Base-by-base conservation (phyloP, 306 rosid genomes). In the Lotus japonicus region DNA sequence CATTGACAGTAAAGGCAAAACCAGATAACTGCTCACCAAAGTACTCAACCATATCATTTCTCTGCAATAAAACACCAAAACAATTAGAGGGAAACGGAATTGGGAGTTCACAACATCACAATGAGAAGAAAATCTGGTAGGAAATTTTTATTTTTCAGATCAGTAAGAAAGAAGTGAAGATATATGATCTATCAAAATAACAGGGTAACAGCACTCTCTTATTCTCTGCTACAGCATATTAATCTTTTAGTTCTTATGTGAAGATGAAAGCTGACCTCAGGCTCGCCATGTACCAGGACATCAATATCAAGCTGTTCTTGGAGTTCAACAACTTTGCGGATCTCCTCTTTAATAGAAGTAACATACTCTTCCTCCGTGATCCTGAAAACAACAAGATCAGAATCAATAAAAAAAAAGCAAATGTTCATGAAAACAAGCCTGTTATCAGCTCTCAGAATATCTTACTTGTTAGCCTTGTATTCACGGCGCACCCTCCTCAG, bases 1-100 rank as follows among this genome's bases (percentile, higher is more conserved):
- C 97, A 57, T 90, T 90, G 52, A 68, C 95, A 4, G 88, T 83
- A 65, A 87, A 90, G 77, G 96, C 96, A 79, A 90, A 87, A 23
- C 96, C 95, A 0, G 94, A 85, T 73, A 90, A 75, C 48, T 92
- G 98, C 90, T 90, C 96, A 7, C 96, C 96, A 7, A 90, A 90
- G 86, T 87, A 87, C 83, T 87, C 96, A 72, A 90, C 96, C 96
- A 90, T 90, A 63, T 90, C 97, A 26, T 90, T 90, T 73, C 95
- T 90, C 95, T 90, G 92, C 77, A 70, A 81, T 33, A 59, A 69
- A 67, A 73, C 70, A 31, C 58, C 11, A 45, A 16, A 48, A 36
- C 23, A 58, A 67, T 83, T 43, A 82, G 70, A 33, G 19, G 28
- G 50, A 60, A 70, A 55, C n/a, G 6, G 14, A 44, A 31, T 21